Evolutionary conservation across 2,329 filamentous ascomycete species (phyloP).

Genomic region (Alternaria infectoria): DNA sequence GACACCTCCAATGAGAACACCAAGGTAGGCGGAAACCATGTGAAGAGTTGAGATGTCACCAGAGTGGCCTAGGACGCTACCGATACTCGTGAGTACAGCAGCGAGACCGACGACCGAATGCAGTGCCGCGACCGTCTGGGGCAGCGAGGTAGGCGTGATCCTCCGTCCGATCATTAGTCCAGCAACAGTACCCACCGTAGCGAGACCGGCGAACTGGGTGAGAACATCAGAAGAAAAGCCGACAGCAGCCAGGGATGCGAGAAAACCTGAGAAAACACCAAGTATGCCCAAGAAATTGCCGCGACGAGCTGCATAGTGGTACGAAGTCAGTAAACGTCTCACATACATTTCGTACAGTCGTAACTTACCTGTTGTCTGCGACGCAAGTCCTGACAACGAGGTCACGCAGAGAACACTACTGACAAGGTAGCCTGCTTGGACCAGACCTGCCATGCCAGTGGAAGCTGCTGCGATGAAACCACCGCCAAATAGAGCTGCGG

Average conservation of each 20-base stretch:
- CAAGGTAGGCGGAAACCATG: constrained; percentile 83
- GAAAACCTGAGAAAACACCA: constrained; percentile 80
- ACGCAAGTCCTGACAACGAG: constrained; percentile 80
- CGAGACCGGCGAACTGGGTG: constrained; percentile 79
- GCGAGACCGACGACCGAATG: constrained; percentile 91
- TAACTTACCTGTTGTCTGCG: constrained; percentile 67
- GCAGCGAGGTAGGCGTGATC: constrained; percentile 86
- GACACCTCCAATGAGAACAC: constrained; percentile 82
- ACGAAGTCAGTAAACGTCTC: neutral
- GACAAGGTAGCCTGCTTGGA: constrained; percentile 86
- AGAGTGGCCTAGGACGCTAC: constrained; percentile 79
- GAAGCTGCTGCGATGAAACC: constrained; percentile 81
- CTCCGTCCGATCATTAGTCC: constrained; percentile 80
- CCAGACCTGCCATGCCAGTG: constrained; percentile 81
- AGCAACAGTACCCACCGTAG: constrained; percentile 71
- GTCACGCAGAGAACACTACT: constrained; percentile 82
- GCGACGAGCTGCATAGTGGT: constrained; percentile 64
- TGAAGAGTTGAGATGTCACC: constrained; percentile 78
- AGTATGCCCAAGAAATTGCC: constrained; percentile 88
- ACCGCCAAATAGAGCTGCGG: constrained; percentile 77
- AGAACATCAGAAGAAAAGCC: constrained; percentile 81
- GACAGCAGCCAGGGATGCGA: constrained; percentile 81
- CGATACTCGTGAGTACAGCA: constrained; percentile 86
- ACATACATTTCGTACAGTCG: neutral
- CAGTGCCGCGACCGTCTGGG: constrained; percentile 86